Base-by-base conservation (phyloP, 2,329 filamentous ascomycete genomes). In the Dactylellina sp. region DNA sequence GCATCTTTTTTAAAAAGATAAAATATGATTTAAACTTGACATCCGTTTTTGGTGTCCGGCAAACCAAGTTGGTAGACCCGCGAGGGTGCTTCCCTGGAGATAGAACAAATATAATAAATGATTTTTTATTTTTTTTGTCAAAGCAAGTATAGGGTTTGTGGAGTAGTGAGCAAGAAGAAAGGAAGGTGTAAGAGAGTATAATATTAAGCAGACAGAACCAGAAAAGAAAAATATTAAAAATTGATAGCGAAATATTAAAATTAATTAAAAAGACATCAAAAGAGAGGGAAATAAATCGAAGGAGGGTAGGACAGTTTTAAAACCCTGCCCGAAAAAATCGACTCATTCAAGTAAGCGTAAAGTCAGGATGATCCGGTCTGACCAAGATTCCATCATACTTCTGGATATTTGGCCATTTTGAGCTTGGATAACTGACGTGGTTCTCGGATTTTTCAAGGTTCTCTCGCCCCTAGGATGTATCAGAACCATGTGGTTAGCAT, bases 401-500 rank as follows among this genome's bases (percentile, higher is more conserved):
- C 18, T 28, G 53, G 6, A 72, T 50, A 18, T 72, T 72, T 11
- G 46, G 9, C 16, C 35, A 72, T n/a, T 49, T 65, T 11, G 68
- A 65, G 1, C 16, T 20, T 11, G 44, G 40, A 14, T 72, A 72
- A 5, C 35, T 18, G 20, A 72, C 0, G 11, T 44, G 37, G 28
- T 60, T 65, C 4, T 60, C 7, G 18, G 16, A n/a, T 11, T 56
- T 32, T 6, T 60, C 46, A 6, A 72, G 18, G 25, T 32, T 37
- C 0, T 25, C 28, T 1, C 18, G 14, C 6, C 66, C 59, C 66
- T 71, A 32, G n/a, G 56, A 22, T 1, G 11, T 40, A 39, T n/a
- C 24, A 18, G 42, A 46, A 1, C 12, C 32, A 22, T n/a, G 20
- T 18, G n/a, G 44, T 50, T 62, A 62, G 42, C 50, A 16, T 14